A percentile compares a stretch with the other conserved stretches of the same genome.
Conservation (phyloP, 805 yeast genomes). For the Nakazawaea wyomingensis region DNA sequence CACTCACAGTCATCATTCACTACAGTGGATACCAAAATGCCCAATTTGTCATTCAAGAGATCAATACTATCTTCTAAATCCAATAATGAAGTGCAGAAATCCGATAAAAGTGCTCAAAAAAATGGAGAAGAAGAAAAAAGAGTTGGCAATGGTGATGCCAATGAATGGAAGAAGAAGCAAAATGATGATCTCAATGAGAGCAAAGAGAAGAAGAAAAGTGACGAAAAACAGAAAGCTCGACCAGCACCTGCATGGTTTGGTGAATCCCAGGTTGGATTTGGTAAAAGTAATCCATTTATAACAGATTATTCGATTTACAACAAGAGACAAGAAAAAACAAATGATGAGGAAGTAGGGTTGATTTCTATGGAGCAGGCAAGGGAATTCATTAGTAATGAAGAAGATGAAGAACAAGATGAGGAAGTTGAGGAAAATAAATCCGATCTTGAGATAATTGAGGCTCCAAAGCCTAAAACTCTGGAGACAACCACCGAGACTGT, state of each 20-base stretch:
- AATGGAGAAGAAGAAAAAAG: constrained; percentile 11
- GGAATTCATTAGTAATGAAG: constrained; percentile 20
- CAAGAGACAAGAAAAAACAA: constrained; percentile 17
- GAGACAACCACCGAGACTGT: no score
- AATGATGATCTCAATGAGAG: no score
- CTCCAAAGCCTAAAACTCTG: neutral
- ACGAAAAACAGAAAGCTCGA: constrained; percentile 16
- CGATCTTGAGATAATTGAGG: constrained; percentile 27
- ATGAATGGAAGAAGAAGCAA: no score
- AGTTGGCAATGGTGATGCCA: no score
- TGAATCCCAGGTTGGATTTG: constrained; percentile 12
- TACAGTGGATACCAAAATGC: no score
- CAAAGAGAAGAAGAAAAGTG: constrained; percentile 4
- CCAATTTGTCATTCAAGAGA: constrained; percentile 1
- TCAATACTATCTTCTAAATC: constrained; percentile 13
- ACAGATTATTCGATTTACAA: constrained; percentile 12
- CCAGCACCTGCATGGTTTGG: constrained; percentile 32
- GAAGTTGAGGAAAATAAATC: constrained; percentile 13
- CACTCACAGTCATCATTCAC: no score
- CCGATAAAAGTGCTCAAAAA: neutral
- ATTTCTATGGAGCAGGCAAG: constrained; percentile 47
- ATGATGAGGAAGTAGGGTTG: constrained; percentile 44
- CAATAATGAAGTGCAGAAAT: constrained; percentile 11
- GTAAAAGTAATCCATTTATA: constrained; percentile 13
- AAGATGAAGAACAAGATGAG: constrained; percentile 14